phyloP scores from a whole-genome alignment of 2,329 filamentous ascomycete species.

The Celoporthe dispersa region DNA sequence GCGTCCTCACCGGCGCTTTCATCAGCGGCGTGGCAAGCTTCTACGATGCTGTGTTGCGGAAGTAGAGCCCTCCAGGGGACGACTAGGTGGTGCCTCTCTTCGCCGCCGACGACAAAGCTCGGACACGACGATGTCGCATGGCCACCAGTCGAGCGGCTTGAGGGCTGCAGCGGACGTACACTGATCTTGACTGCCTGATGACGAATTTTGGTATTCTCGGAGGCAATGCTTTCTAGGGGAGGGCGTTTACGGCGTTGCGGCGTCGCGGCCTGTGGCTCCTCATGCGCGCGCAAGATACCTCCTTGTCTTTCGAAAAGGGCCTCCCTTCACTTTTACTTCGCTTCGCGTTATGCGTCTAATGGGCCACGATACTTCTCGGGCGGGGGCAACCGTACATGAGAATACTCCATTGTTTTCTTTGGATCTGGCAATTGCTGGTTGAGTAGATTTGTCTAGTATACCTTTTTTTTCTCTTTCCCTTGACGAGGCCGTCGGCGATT shows the following conservation, averaged over 20 bases:
- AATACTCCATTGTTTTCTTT: not conserved
- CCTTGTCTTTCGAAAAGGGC: conserved; percentile 13
- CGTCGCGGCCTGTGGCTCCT: conserved; percentile 25
- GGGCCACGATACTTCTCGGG: not conserved
- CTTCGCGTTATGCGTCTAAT: not conserved
- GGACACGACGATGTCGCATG: not conserved
- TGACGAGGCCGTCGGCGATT: not conserved
- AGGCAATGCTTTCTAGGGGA: conserved; percentile 17
- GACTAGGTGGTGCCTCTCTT: not conserved
- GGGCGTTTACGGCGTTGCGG: conserved; percentile 28
- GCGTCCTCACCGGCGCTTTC: conserved; percentile 68
- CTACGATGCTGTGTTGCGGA: conserved; percentile 78
- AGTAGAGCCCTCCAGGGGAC: conserved; percentile 45
- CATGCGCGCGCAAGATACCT: conserved; percentile 25
- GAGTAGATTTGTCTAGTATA: conserved; percentile 6
- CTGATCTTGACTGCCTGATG: not conserved
- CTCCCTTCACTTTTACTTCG: conserved; percentile 1
- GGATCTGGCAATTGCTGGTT: not conserved
- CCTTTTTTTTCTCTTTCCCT: not conserved
- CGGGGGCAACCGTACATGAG: conserved; percentile 1
- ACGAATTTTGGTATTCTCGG: conserved; percentile 9
- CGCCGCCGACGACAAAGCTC: conserved; percentile 2
- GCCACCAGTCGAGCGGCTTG: not conserved
- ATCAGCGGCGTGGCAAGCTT: conserved; percentile 72
- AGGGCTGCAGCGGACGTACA: not conserved